Evolutionary conservation across 495 filamentous ascomycete genomes (phyloP), one percentile per base, ranked within the genome.

Genomic region (Penicillium steckii): DNA sequence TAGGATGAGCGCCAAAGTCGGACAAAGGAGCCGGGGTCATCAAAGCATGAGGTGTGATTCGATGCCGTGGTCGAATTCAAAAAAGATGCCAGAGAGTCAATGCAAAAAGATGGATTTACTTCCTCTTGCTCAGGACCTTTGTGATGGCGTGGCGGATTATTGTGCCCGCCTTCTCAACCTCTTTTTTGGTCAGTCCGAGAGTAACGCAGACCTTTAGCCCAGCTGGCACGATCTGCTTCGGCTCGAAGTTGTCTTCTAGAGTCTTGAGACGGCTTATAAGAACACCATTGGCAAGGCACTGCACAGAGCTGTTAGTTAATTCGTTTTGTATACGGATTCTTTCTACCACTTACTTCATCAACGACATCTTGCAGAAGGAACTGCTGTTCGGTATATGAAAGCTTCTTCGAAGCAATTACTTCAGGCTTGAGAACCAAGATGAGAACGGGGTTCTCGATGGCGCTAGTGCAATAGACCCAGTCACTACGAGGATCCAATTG

Each of bases 401-500:
- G 67, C 46, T 78, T 81, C 63, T 86, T 85, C 1, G 85, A 82
- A n/a, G 78, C 73, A 47, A 94, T 73, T 22, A 95, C 82, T 45
- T 96, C 91, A 7, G 83, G 80, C 78, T 95, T 96, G 43, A 98
- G 69, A n/a, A 86, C 83, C 33, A 97, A 73, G 3, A 97, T 68
- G 75, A 95, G 82, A 42, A 96, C 72, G 0, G 94, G 94, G 56
- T 96, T 97, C 60, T 97, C 91, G 2, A 80, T 73, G 3, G 85
- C 74, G 64, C 89, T 94, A 6, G 87, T 90, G 74, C 89, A 94
- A 49, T 73, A 72, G 29, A 97, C 85, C 89, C 91, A 97, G 54
- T 97, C 95, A 69, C 91, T 96, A 18, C 90, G 80, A 3, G 90
- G 91, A 62, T 97, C 95, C 23, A 97, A 76, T 67, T 96, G 91